phyloP scores from a whole-genome alignment of 2,329 filamentous ascomycete genomes.

The Calonectria ilicicola region DNA sequence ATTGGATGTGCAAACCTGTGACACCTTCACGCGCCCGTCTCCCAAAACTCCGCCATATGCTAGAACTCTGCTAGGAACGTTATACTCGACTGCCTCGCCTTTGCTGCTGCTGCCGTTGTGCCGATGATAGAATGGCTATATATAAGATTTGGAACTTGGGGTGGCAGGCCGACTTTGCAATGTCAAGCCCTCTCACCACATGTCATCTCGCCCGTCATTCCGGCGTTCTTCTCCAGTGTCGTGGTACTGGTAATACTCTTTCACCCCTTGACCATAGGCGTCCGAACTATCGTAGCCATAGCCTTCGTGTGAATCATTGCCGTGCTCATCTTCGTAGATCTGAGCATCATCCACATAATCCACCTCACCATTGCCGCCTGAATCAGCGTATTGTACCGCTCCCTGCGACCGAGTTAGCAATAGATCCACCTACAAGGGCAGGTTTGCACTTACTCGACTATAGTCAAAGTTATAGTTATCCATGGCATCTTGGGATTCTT shows the following conservation, averaged over 20 bases:
- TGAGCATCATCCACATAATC: conserved; percentile 66
- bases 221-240: conserved; percentile 48
- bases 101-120: conserved; percentile 33
- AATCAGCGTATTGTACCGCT: conserved; percentile 60
- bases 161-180: conserved; percentile 18
- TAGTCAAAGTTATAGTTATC: conserved; percentile 67
- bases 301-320: conserved; percentile 51
- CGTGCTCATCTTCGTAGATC: conserved; percentile 65
- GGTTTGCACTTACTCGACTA: conserved; percentile 58
- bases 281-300: conserved; percentile 55
- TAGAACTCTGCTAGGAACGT: conserved; percentile 42
- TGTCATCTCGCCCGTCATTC: conserved; percentile 54
- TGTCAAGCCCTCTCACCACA: conserved; percentile 54
- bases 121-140: conserved; percentile 33
- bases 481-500: conserved; percentile 60
- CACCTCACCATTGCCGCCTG: conserved; percentile 55
- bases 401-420: conserved; percentile 46
- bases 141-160: conserved; percentile 37
- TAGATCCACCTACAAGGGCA: neutral
- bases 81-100: conserved; percentile 34
- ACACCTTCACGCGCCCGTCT: conserved; percentile 39
- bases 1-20: conserved; percentile 35
- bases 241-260: conserved; percentile 57
- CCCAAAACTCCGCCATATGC: conserved; percentile 52
- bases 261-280: conserved; percentile 52